Base-by-base conservation (phyloP, 2,329 filamentous ascomycete species). In the Parafenestella ontariensis region DNA sequence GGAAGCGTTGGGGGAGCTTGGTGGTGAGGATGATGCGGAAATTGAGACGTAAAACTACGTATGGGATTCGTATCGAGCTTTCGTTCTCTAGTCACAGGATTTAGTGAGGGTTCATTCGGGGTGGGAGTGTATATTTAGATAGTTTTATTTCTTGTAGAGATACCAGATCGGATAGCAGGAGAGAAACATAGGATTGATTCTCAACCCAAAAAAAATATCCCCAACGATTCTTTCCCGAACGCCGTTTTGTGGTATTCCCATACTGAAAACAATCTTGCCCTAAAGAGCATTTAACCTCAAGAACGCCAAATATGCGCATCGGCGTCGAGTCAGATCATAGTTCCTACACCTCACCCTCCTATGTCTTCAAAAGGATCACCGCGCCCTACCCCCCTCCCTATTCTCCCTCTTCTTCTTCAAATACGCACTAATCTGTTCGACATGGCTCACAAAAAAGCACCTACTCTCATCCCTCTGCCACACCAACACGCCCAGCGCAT, bases 381-480 rank as follows among this genome's bases (percentile, higher is more conserved):
- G 17, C 15, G 9, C 17, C 20, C 42, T 29, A 10, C 51, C 46
- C 46, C 39, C 50, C 47, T 58, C 64, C 24, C 52, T 56, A 20
- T 34, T 54, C 48, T 63, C 55, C 43, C 65, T 70, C 64, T 68
- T 71, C 55, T 67, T 87, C 69, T 87, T 88, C 61, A 96, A 82
- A 73, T 90, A 98, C 56, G 89, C 87, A 54, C 87, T 84, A 58
- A 99, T 88, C 79, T 96, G 93, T 74, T 98, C 93, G 68, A 95
- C 86, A 70, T 92, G 89, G 54, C 87, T 96, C 6, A 96, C 92
- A 73, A 99, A 99, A 77, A 99, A 96, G 81, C 90, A 89, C 58
- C 88, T 85, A 73, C 87, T 89, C 49, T 81, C 80, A 70, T 96
- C 90, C 64, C 88, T 95, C 70, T 88, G 89, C 92, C 94, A 98